These are phyloP conservation scores for Neofusicoccum kwambonambiense DNA, from an alignment of 2,329 filamentous ascomycete species.

Conservation along the genomic window DNA sequence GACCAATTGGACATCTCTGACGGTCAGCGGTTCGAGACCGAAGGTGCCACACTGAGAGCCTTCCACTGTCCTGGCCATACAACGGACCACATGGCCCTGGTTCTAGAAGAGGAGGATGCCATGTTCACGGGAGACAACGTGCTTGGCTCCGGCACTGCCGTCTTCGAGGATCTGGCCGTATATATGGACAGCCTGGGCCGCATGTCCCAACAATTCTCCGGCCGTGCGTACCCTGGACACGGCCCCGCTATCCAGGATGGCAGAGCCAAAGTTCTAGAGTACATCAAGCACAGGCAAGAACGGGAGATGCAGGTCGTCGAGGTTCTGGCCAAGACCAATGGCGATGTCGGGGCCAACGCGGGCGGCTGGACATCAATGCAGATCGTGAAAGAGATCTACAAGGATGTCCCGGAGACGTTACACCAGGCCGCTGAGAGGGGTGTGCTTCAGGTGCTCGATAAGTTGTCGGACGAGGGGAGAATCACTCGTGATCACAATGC, in stretches of 20 bases:
- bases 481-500: constrained; percentile 45
- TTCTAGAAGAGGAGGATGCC: constrained; percentile 73
- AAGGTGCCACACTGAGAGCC: constrained; percentile 67
- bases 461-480: constrained; percentile 72
- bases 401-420: constrained; percentile 71
- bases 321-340: constrained; percentile 27
- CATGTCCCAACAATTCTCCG: constrained; percentile 66
- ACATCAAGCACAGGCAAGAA: constrained; percentile 58
- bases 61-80: constrained; percentile 74
- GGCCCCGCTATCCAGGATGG: constrained; percentile 76
- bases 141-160: constrained; percentile 79
- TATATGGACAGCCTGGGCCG: constrained; percentile 69
- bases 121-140: constrained; percentile 91
- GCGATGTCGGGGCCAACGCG: constrained; percentile 5
- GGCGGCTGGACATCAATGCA: constrained; percentile 68
- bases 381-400: constrained; percentile 85
- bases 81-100: constrained; percentile 75
- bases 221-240: constrained; percentile 82
- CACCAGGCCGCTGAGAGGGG: constrained; percentile 75
- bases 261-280: constrained; percentile 70
- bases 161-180: constrained; percentile 71
- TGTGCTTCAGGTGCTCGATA: constrained; percentile 73
- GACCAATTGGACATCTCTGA: constrained; percentile 56
- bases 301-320: constrained; percentile 59
- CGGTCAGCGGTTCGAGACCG: constrained; percentile 55